Percentiles rank a stretch among this genome's conserved stretches.
phyloP scores from a whole-genome alignment of 2,329 filamentous ascomycete genomes.

The Nannizziopsis arthrosporioides region DNA sequence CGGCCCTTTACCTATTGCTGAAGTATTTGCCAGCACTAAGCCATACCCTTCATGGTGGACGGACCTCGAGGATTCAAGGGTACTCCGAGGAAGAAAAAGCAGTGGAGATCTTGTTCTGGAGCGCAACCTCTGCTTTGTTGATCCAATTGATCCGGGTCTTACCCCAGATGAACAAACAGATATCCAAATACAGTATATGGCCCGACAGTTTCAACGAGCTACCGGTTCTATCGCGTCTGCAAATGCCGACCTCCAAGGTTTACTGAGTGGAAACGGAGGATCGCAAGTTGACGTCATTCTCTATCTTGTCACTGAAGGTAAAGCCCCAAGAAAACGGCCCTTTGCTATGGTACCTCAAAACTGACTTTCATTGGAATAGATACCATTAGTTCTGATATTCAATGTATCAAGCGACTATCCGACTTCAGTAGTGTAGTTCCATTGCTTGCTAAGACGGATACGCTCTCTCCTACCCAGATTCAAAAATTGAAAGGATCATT shows the following conservation, averaged over 20 bases:
- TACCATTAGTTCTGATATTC: conserved; percentile 53
- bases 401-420: conserved; percentile 59
- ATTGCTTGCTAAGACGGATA: conserved; percentile 66
- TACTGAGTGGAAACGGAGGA: conserved; percentile 72
- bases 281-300: conserved; percentile 74
- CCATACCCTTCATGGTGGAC: conserved; percentile 86
- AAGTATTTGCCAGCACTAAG: conserved; percentile 68
- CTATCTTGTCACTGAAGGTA: conserved; percentile 67
- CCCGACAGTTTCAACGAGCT: conserved; percentile 54
- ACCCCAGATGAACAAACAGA: conserved; percentile 44
- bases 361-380: conserved; percentile 29
- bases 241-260: conserved; percentile 61
- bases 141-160: conserved; percentile 55
- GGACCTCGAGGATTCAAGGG: conserved; percentile 56
- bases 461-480: conserved; percentile 48
- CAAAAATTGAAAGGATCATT: conserved; percentile 46
- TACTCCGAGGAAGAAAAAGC: conserved; percentile 55
- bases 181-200: conserved; percentile 58
- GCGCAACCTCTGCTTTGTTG: conserved; percentile 86
- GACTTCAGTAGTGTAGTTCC: conserved; percentile 74
- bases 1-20: conserved; percentile 38
- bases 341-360: neutral
- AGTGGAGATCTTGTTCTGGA: conserved; percentile 68
- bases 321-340: neutral
- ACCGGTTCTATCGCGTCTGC: conserved; percentile 50